Percentiles rank a stretch among this genome's conserved stretches.
Conservation (phyloP, 441 rosid genomes). For the Populus hybrid region DNA sequence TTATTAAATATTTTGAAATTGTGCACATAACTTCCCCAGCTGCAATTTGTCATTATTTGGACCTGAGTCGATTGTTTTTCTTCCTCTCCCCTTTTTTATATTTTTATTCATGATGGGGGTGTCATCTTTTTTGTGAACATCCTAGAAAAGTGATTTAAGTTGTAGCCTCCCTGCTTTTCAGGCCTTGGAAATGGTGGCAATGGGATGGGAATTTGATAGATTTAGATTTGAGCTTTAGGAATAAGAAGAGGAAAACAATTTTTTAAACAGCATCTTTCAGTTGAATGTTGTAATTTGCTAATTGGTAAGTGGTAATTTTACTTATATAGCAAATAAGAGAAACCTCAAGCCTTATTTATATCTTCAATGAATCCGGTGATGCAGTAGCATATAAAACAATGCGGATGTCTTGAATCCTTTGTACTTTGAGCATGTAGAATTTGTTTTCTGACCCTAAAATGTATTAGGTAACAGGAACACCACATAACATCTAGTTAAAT, state of each 20-base stretch:
- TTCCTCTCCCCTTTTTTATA: background rate
- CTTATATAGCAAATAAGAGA: background rate
- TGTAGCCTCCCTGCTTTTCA: background rate
- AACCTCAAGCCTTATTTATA: background rate
- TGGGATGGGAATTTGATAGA: no score
- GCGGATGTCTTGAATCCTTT: background rate
- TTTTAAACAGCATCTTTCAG: background rate
- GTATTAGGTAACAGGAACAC: background rate
- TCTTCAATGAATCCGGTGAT: background rate
- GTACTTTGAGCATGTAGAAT: background rate
- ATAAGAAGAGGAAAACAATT: background rate
- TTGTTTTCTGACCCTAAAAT: background rate
- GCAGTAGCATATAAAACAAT: background rate
- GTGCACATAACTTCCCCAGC: background rate
- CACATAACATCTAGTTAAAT: background rate
- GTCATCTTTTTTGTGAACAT: background rate
- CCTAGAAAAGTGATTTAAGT: background rate
- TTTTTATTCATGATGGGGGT: background rate
- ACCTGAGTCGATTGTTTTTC: background rate
- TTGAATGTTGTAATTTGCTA: constrained; percentile 5
- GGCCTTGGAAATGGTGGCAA: background rate
- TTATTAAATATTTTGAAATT: background rate
- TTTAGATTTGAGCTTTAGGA: background rate
- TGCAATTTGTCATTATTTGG: background rate
- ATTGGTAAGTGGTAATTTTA: background rate